phyloP scores from a whole-genome alignment of 805 yeast genomes.

The Ogataea methanolica region DNA sequence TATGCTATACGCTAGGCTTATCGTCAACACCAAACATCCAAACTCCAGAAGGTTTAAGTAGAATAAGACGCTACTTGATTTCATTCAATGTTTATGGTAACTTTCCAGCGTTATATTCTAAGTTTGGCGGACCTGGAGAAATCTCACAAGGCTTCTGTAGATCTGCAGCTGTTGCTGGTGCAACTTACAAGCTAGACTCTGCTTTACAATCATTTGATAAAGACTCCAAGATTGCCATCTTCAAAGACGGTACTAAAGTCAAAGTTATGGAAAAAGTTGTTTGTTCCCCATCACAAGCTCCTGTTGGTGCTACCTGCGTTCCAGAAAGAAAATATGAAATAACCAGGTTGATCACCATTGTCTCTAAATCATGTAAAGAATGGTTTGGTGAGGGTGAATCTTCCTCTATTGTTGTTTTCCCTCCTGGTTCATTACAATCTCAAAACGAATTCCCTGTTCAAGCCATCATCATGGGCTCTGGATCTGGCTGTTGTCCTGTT shows the following conservation, averaged over 20 bases:
- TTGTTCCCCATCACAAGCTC: conserved; percentile 66
- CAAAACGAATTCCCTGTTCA: conserved; percentile 74
- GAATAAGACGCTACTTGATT: conserved; percentile 76
- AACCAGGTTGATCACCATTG: conserved; percentile 76
- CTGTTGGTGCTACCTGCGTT: conserved; percentile 36
- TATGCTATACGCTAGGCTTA: conserved; percentile 82
- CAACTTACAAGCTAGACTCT: conserved; percentile 83
- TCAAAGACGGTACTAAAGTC: conserved; percentile 71
- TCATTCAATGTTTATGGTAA: conserved; percentile 91
- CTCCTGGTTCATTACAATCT: conserved; percentile 71
- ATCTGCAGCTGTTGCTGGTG: conserved; percentile 97
- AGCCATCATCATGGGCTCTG: conserved; percentile 81
- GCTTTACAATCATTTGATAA: conserved; percentile 62
- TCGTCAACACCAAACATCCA: conserved; percentile 55
- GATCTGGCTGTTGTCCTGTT: conserved; percentile 80
- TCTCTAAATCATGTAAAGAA: conserved; percentile 80
- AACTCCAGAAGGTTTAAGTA: conserved; percentile 70
- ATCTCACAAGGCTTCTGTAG: conserved; percentile 95
- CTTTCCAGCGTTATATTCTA: conserved; percentile 87
- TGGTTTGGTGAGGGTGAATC: conserved; percentile 88
- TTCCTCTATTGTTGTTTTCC: conserved; percentile 87
- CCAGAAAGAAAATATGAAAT: conserved; percentile 49
- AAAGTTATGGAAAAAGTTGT: conserved; percentile 76
- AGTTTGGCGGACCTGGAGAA: conserved; percentile 96
- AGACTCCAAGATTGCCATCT: conserved; percentile 57